phyloP scores from a whole-genome alignment of 1,139 yeast species.

The Blastobotrys malaysiensis region DNA sequence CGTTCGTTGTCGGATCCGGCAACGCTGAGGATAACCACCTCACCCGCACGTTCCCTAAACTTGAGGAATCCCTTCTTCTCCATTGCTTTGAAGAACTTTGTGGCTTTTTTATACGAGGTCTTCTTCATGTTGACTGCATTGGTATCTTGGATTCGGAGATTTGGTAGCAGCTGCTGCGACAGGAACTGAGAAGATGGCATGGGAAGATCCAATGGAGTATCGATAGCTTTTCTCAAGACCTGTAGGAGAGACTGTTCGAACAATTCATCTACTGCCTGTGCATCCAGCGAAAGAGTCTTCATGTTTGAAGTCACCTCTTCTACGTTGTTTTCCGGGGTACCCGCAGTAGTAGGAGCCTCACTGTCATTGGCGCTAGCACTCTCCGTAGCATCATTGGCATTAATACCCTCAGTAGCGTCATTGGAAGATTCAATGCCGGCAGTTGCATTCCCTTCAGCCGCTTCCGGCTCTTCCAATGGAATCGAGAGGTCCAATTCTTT shows the following conservation, averaged over 20 bases:
- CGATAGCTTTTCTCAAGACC: constrained; percentile 53
- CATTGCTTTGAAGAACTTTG: constrained; percentile 79
- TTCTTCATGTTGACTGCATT: constrained; percentile 60
- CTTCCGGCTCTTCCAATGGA: constrained; percentile 16
- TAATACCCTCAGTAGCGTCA: constrained; percentile 12
- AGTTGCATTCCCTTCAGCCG: no score
- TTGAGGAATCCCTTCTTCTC: constrained; percentile 64
- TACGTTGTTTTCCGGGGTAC: constrained; percentile 4
- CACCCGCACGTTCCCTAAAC: constrained; percentile 75
- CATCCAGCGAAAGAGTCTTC: constrained; percentile 36
- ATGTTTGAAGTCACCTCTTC: constrained; percentile 6
- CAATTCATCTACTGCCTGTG: constrained; percentile 73
- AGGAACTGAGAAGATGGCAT: constrained; percentile 62
- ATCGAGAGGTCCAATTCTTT: constrained; percentile 19
- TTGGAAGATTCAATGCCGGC: no score
- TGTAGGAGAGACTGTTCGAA: constrained; percentile 65
- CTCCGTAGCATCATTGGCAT: constrained; percentile 15
- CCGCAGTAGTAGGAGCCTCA: background rate
- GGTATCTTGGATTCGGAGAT: constrained; percentile 59
- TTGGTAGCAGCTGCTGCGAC: constrained; percentile 60
- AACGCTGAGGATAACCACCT: constrained; percentile 50
- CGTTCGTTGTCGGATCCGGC: constrained; percentile 47
- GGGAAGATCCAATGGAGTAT: constrained; percentile 54
- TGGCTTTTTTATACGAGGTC: constrained; percentile 84
- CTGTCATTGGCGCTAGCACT: constrained; percentile 3